phyloP scores from a whole-genome alignment of 1,284 basidiomycete genomes.

The Sanghuangporus baumii region DNA sequence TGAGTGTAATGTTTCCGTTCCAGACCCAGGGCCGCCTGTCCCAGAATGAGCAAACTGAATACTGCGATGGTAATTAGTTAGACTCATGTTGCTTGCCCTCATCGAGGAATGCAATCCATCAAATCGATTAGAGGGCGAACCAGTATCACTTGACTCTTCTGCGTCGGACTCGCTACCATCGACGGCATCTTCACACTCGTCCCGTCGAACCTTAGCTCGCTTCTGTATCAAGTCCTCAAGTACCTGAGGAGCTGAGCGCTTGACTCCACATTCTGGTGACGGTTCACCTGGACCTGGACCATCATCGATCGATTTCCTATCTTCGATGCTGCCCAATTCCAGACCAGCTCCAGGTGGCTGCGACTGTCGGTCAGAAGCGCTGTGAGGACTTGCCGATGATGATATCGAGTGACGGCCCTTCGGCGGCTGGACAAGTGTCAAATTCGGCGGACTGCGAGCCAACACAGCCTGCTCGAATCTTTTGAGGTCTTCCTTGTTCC shows the following conservation, averaged over 20 bases:
- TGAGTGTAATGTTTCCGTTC: neutral
- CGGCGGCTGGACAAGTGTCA: constrained; percentile 25
- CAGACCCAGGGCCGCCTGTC: neutral
- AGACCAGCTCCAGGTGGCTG: neutral
- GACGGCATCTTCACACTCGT: constrained; percentile 27
- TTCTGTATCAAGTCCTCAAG: constrained; percentile 55
- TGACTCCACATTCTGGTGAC: constrained; percentile 51
- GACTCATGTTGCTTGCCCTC: neutral
- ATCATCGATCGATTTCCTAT: constrained; percentile 9
- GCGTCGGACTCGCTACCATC: constrained; percentile 21
- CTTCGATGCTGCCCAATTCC: neutral
- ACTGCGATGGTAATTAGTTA: constrained; percentile 1
- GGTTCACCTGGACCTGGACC: neutral
- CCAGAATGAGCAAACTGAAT: constrained; percentile 4
- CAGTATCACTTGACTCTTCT: constrained; percentile 1
- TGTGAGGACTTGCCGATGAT: constrained; percentile 11
- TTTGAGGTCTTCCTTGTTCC: constrained; percentile 51
- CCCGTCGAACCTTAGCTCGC: constrained; percentile 38
- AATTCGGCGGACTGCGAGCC: constrained; percentile 40
- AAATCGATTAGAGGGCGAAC: neutral
- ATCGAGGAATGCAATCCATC: neutral
- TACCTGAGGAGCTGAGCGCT: constrained; percentile 65
- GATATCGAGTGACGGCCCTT: constrained; percentile 6
- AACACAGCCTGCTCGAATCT: constrained; percentile 71
- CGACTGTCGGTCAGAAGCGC: neutral